Conservation (phyloP, 805 yeast genomes). For the Lipomyces spencermartinsiae region DNA sequence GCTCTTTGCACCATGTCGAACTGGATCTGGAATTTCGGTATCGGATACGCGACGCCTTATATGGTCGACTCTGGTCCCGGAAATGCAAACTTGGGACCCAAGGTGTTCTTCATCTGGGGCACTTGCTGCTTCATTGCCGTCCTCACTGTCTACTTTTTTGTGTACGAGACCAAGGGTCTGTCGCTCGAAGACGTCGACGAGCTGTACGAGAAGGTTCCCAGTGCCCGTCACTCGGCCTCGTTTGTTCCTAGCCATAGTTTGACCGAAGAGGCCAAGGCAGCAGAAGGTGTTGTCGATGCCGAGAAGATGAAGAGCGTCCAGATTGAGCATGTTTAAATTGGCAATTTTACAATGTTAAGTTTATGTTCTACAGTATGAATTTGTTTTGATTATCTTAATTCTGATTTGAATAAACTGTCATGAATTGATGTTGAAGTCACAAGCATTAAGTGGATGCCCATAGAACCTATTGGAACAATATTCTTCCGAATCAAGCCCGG, state of each 20-base stretch:
- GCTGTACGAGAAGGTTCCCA: slow-evolving; percentile 52
- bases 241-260: slow-evolving; percentile 25
- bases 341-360: too few relatives aligned
- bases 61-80: slow-evolving; percentile 63
- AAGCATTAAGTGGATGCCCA: too few relatives aligned
- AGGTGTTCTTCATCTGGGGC: slow-evolving; percentile 79
- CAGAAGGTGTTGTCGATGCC: slow-evolving; percentile 5
- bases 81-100: slow-evolving; percentile 60
- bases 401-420: too few relatives aligned
- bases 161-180: slow-evolving; percentile 71
- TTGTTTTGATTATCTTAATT: too few relatives aligned
- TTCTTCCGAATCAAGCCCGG: too few relatives aligned
- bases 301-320: background rate
- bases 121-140: slow-evolving; percentile 64
- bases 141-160: slow-evolving; percentile 62
- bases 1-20: slow-evolving; percentile 76
- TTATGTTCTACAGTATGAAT: too few relatives aligned
- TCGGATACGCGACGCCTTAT: slow-evolving; percentile 75
- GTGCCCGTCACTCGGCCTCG: slow-evolving; percentile 14
- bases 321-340: slow-evolving; percentile 2
- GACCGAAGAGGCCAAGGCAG: background rate
- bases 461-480: too few relatives aligned
- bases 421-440: too few relatives aligned
- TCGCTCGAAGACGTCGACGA: slow-evolving; percentile 71
- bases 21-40: slow-evolving; percentile 78